phyloP scores from a whole-genome alignment of 192 early-diverging fungal species.

The Anaeromyces robustus region DNA sequence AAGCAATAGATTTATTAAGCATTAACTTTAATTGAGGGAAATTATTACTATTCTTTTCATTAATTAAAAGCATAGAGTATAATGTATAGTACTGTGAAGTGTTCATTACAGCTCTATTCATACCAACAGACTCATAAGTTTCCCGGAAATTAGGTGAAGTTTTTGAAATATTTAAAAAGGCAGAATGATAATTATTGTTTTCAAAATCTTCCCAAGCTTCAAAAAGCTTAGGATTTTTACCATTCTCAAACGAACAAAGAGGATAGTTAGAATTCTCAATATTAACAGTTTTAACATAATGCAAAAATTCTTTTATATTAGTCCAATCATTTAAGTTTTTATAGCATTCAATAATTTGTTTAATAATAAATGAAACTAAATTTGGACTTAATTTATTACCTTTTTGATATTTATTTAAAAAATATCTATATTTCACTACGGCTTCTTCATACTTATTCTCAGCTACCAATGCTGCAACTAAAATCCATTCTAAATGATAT shows the following conservation, averaged over 20 bases:
- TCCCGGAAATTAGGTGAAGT: neutral
- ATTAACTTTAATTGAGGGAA: neutral
- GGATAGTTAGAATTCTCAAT: neutral
- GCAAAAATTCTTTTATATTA: neutral
- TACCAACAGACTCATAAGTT: neutral
- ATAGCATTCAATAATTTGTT: neutral
- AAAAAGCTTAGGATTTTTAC: neutral
- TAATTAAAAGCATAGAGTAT: neutral
- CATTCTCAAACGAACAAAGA: neutral
- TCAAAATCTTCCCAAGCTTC: neutral
- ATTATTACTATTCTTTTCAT: neutral
- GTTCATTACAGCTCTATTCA: neutral
- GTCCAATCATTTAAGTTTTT: neutral
- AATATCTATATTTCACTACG: neutral
- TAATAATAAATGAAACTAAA: neutral
- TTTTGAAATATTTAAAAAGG: neutral
- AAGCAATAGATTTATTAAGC: neutral
- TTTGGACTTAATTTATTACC: neutral
- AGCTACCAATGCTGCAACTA: neutral
- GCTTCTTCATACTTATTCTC: neutral
- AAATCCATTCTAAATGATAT: conserved; percentile 6
- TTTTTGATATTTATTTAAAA: neutral
- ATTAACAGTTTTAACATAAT: neutral
- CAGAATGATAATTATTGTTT: neutral
- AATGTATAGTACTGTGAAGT: neutral